Base-by-base conservation (phyloP, 2,329 filamentous ascomycete species). In the Cordyceps militaris region DNA sequence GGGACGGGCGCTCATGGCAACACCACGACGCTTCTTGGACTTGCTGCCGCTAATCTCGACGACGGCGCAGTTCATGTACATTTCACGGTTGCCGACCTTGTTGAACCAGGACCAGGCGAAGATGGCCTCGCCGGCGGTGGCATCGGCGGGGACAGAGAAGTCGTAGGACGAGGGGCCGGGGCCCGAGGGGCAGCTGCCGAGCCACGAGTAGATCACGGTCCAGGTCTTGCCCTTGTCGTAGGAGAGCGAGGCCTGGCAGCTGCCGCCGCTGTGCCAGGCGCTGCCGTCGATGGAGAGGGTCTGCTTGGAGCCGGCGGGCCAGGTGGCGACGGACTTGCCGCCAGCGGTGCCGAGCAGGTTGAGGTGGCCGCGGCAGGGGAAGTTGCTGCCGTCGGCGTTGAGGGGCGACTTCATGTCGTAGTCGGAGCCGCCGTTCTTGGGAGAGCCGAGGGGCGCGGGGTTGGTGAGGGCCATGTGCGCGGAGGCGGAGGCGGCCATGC, bases 51-150 rank as follows among this genome's bases (percentile, higher is more conserved):
- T 71, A 67, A 91, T 84, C 61, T 80, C 83, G 64, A 92, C 80
- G 53, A 81, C 77, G 8, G 89, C 88, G 67, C 89, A 94, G 73
- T 91, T 90, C 86, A 91, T 91, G 79, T 94, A 94, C 82, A 50
- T 50, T n/a, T 50, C 48, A 21, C 48, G 48, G 48, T 50, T 50
- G 21, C 48, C 48, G 21, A 50, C 72, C 62, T 84, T 76, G 76
- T 91, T 91, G 74, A 88, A 86, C 86, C 86, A 89, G 26, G 83
- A 84, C 89, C 89, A 93, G 38, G 84, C 83, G 52, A 92, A 80
- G 46, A 92, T 70, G 58, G 83, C 86, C 34, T 85, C 80, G 71
- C 71, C 76, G 60, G 71, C 66, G n/a, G 83, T 82, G 1, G 83
- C 82, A 62, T 86, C 83, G 2, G 73, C 70, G 9, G 88, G 88